These are phyloP conservation scores for Adiantum capillusveneris DNA, from an alignment of 75 land plant species.

Conservation along the genomic window DNA sequence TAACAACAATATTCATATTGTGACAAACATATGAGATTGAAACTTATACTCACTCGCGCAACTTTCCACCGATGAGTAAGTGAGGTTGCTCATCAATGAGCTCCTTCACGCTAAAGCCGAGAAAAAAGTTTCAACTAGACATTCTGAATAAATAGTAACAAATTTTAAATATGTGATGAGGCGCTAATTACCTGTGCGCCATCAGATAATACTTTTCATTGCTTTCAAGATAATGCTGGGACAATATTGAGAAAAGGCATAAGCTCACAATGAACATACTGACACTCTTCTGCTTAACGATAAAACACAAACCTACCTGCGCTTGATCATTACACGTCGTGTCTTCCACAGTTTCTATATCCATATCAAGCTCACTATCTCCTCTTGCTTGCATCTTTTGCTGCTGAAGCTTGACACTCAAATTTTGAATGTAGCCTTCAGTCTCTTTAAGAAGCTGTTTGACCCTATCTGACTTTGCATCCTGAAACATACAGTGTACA, in stretches of 20 bases:
- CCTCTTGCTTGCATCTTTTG: conserved; percentile 55
- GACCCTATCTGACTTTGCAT: conserved; percentile 97
- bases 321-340: conserved; percentile 46
- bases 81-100: conserved; percentile 72
- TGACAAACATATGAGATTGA: too few relatives aligned
- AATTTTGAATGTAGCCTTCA: conserved; percentile 83
- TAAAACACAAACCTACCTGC: conserved; percentile 33
- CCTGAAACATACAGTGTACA: conserved; percentile 27
- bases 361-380: conserved; percentile 8
- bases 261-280: neutral
- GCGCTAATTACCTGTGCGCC: conserved; percentile 73
- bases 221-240: conserved; percentile 97
- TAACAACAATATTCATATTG: too few relatives aligned
- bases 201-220: conserved; percentile 93
- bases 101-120: conserved; percentile 85
- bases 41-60: conserved; percentile 87
- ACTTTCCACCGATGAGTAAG: conserved; percentile 74
- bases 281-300: too few relatives aligned
- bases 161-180: neutral
- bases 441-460: conserved; percentile 93
- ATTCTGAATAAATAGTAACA: too few relatives aligned
- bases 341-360: neutral
- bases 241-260: conserved; percentile 6
- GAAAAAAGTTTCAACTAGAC: too few relatives aligned
- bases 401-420: conserved; percentile 70